Evolutionary conservation across 768 basidiomycete species (phyloP), one percentile per base, ranked within the genome.

Genomic region (Amanita inopinata): DNA sequence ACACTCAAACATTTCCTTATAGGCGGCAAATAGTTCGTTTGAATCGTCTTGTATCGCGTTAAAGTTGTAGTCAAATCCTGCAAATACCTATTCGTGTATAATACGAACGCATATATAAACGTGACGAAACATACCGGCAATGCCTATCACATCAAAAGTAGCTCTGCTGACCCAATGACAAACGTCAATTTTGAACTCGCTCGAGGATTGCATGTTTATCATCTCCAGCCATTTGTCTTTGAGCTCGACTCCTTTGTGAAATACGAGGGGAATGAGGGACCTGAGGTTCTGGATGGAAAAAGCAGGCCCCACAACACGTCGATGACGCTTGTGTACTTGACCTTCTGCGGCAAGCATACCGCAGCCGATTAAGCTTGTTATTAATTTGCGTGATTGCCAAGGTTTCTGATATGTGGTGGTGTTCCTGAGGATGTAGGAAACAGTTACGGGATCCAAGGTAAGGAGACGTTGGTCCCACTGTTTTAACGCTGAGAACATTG

Each of bases 91-190:
- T 50, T 20, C 42, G 33, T 27, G 28, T 10, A 20, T 30, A 34
- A 44, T 32, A 31, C 0, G 15, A 17, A 38, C n/a, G 7, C 14
- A 3, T 19, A 24, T 19, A 28, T 8, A 20, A 17, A 2, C 24
- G 18, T 9, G 9, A 17, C 1, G 18, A 17, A 5, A 55, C 65
- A 34, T 43, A 86, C 85, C 86, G 31, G 90, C 86, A n/a, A 87
- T 58, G 1, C 90, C 92, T 51, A 96, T 90, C 33, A 93, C 80
- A 57, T 94, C 92, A 53, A 96, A 85, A 0, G 90, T 90, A 6
- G 81, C 80, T 32, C 88, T 72, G 49, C 80, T 83, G 24, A 92
- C 60, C 83, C 84, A 93, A 50, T 74, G 77, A 54, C 76, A 80
- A 5, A 92, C 75, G 52, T 96, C 87, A 18, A 96, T 55, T 52